These are phyloP conservation scores for Ophiostoma australiae DNA, from an alignment of 2,329 filamentous ascomycete species.

Conservation along the genomic window DNA sequence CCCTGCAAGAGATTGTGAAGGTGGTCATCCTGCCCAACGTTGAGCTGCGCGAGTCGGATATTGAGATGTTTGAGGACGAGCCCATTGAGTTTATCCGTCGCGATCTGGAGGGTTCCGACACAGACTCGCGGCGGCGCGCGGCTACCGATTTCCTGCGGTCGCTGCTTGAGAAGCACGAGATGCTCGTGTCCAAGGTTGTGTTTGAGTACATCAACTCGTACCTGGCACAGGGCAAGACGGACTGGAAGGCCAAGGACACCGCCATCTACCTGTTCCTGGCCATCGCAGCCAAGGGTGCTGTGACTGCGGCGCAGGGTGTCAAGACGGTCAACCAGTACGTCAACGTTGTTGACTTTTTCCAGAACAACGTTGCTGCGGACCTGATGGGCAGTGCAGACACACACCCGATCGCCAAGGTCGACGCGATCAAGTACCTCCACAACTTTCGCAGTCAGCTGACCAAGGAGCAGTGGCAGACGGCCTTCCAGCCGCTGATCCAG, in stretches of 20 bases:
- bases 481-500: constrained; percentile 83
- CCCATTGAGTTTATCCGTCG: constrained; percentile 96
- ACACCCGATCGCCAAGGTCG: constrained; percentile 87
- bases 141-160: constrained; percentile 91
- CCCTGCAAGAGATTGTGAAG: constrained; percentile 82
- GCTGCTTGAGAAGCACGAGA: constrained; percentile 83
- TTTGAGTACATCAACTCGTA: constrained; percentile 83
- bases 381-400: constrained; percentile 64
- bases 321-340: constrained; percentile 83
- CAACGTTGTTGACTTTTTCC: constrained; percentile 91
- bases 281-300: constrained; percentile 83
- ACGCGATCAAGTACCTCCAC: constrained; percentile 97
- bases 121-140: constrained; percentile 83
- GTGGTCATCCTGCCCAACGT: constrained; percentile 95
- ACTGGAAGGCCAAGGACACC: constrained; percentile 98
- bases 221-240: constrained; percentile 69
- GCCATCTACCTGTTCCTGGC: constrained; percentile 96
- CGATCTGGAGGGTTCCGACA: constrained; percentile 93
- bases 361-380: constrained; percentile 86
- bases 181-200: constrained; percentile 78
- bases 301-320: constrained; percentile 83
- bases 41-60: constrained; percentile 82
- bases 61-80: constrained; percentile 96
- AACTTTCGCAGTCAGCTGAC: constrained; percentile 93
- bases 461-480: constrained; percentile 84